Evolutionary conservation across 768 basidiomycete species (phyloP).

Genomic region (Saitozyma sp.): DNA sequence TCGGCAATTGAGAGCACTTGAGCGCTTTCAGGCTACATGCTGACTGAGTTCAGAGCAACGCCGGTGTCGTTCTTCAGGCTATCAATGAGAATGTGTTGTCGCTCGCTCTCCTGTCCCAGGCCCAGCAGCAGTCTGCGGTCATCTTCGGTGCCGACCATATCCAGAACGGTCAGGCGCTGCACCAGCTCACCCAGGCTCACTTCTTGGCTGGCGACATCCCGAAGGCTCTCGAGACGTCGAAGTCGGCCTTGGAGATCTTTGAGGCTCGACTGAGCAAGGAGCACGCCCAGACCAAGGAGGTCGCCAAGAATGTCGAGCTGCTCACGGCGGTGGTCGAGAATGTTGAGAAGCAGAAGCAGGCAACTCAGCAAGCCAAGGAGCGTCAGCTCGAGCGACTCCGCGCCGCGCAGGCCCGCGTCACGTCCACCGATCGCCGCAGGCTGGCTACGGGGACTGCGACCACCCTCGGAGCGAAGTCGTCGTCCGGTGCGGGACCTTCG

Average conservation of each 20-base stretch:
- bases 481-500: conserved; percentile 4
- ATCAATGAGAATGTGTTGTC: conserved; percentile 43
- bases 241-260: conserved; percentile 49
- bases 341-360: conserved; percentile 35
- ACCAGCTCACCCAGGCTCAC: conserved; percentile 53
- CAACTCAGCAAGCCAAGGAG: conserved; percentile 40
- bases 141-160: conserved; percentile 53
- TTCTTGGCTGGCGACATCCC: conserved; percentile 52
- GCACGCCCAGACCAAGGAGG: conserved; percentile 51
- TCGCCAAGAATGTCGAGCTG: conserved; percentile 50
- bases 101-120: conserved; percentile 46
- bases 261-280: conserved; percentile 49
- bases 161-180: conserved; percentile 50
- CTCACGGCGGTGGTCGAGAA: conserved; percentile 49
- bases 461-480: conserved; percentile 4
- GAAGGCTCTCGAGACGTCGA: conserved; percentile 43
- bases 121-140: conserved; percentile 36
- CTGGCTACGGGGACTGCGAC: conserved; percentile 4
- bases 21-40: not conserved
- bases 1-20: not conserved
- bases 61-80: conserved; percentile 50
- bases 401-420: conserved; percentile 35
- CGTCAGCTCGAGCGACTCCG: conserved; percentile 38
- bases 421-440: conserved; percentile 8
- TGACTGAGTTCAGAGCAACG: conserved; percentile 41